Evolutionary conservation across 768 basidiomycete species (phyloP).

Genomic region (Tremella yokohamensis): DNA sequence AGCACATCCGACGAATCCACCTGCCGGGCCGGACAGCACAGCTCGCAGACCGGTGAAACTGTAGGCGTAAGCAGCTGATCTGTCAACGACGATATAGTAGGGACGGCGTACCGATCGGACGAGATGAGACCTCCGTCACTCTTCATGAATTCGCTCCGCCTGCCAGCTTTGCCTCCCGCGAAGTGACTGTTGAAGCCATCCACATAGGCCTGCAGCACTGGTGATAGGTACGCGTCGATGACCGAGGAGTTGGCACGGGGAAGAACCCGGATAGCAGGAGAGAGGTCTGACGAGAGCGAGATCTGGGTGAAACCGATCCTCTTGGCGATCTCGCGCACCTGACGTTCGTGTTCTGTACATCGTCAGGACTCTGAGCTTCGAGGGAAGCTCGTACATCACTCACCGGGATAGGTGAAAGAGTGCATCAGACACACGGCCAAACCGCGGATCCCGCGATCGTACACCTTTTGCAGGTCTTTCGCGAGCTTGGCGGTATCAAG

Average conservation of each 20-base stretch:
- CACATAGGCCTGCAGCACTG: constrained; percentile 75
- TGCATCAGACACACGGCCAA: constrained; percentile 84
- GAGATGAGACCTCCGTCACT: constrained; percentile 60
- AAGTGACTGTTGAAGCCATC: constrained; percentile 90
- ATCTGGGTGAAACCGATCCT: constrained; percentile 34
- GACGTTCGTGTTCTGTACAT: constrained; percentile 26
- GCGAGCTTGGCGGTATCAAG: constrained; percentile 58
- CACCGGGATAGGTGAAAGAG: constrained; percentile 58
- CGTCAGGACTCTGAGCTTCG: constrained; percentile 50
- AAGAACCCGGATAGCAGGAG: constrained; percentile 59
- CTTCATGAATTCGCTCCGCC: constrained; percentile 78
- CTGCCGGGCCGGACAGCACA: constrained; percentile 62
- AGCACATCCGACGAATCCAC: constrained; percentile 91
- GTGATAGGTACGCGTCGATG: constrained; percentile 92
- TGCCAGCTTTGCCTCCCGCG: constrained; percentile 59
- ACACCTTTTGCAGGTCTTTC: constrained; percentile 64
- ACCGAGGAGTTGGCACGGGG: constrained; percentile 87
- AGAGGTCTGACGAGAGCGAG: constrained; percentile 21
- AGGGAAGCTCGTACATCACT: background rate
- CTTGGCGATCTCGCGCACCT: constrained; percentile 21
- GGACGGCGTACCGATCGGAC: constrained; percentile 55
- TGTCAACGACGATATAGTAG: too few species aligned
- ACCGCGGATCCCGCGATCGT: constrained; percentile 73
- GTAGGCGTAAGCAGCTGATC: too few species aligned
- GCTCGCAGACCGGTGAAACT: constrained; percentile 60